Evolutionary conservation across 176 grass and related monocot genomes (phyloP).

Genomic region (Zizania latifolia): DNA sequence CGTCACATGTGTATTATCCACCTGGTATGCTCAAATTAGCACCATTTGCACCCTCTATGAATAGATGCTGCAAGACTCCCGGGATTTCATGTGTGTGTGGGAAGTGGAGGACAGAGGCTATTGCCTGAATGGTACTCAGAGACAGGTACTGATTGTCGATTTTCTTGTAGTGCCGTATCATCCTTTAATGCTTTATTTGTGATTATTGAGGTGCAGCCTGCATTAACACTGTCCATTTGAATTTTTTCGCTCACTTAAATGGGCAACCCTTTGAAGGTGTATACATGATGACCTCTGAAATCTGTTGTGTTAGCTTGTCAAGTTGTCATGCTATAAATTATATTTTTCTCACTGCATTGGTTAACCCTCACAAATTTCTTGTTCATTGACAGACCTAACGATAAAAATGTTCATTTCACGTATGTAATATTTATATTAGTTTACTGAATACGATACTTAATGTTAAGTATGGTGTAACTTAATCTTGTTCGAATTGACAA

Average conservation of each 20-base stretch:
- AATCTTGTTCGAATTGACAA: not conserved
- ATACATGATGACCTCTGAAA: not conserved
- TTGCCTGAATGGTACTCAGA: constrained; percentile 95
- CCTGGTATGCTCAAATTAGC: not conserved
- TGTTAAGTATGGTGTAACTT: not conserved
- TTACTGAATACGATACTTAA: not conserved
- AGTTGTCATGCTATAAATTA: constrained; percentile 1
- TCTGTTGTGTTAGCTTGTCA: not conserved
- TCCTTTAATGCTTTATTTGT: not conserved
- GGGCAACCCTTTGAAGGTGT: not conserved
- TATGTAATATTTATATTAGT: not conserved
- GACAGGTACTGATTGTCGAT: constrained; percentile 46
- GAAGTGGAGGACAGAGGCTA: constrained; percentile 80
- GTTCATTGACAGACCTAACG: not conserved
- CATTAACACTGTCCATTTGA: not conserved
- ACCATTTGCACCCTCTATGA: not conserved
- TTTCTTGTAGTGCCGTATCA: not conserved
- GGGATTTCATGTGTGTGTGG: constrained; percentile 86
- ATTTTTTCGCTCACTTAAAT: not conserved
- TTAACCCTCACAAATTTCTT: not conserved
- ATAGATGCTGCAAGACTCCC: constrained; percentile 92
- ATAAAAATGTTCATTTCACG: not conserved
- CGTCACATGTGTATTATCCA: not conserved
- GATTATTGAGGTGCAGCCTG: not conserved
- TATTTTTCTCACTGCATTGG: not conserved